A percentile compares a stretch with the other conserved stretches of the same genome.
phyloP scores from a whole-genome alignment of 1,284 basidiomycete species.

The Tetrapyrgos nigripes region DNA sequence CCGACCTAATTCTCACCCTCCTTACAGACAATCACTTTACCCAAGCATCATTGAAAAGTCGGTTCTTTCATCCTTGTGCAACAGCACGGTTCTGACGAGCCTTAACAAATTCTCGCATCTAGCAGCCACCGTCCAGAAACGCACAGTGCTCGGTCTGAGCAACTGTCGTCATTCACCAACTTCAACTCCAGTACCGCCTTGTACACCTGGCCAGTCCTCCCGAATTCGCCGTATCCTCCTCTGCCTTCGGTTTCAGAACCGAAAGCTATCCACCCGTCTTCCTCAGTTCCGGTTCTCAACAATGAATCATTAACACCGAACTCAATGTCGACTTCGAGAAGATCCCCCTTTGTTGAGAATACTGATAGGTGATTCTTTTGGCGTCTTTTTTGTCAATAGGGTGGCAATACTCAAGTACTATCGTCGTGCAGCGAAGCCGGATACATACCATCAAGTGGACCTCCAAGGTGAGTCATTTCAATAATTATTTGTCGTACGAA shows the following conservation, averaged over 20 bases:
- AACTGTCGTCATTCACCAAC: conserved; percentile 18
- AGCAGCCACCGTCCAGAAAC: not conserved
- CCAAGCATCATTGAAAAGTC: not conserved
- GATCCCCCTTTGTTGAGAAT: too few relatives aligned
- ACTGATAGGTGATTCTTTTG: too few relatives aligned
- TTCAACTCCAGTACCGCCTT: conserved; percentile 41
- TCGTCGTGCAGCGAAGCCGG: too few relatives aligned
- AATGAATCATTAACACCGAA: too few relatives aligned
- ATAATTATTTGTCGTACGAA: too few relatives aligned
- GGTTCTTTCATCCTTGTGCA: not conserved
- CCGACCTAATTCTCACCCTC: not conserved
- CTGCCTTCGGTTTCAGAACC: not conserved
- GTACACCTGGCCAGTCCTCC: conserved; percentile 41
- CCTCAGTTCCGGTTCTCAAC: too few relatives aligned
- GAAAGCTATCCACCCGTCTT: not conserved
- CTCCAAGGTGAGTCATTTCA: too few relatives aligned
- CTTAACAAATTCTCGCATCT: not conserved
- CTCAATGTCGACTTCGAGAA: too few relatives aligned
- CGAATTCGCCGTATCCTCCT: conserved; percentile 7
- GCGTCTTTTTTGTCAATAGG: too few relatives aligned
- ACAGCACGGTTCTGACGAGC: not conserved
- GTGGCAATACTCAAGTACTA: too few relatives aligned
- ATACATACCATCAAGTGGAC: too few relatives aligned
- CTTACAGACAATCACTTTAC: not conserved
- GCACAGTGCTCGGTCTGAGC: not conserved